These are phyloP conservation scores for Evansstolkia leycettana DNA, from an alignment of 495 filamentous ascomycete species.

Conservation along the genomic window DNA sequence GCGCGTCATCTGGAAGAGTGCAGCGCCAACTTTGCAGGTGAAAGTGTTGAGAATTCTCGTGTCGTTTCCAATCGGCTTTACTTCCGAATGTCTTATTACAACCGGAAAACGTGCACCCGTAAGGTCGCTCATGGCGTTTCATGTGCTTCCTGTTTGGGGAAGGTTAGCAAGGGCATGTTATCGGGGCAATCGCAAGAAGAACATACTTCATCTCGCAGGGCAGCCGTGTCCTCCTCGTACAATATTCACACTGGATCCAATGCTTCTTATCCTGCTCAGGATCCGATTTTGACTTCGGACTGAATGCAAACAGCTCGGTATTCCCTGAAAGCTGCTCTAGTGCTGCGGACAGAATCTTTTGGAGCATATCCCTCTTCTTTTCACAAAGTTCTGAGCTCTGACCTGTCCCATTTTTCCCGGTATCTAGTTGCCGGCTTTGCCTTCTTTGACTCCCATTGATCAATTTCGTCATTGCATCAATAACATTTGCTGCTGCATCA, in stretches of 20 bases:
- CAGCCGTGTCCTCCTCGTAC: constrained; percentile 42
- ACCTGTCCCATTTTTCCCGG: constrained; percentile 12
- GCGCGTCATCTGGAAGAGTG: constrained; percentile 23
- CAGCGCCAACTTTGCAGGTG: constrained; percentile 72
- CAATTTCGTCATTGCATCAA: constrained; percentile 27
- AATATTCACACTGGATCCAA: constrained; percentile 38
- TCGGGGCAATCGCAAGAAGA: background rate
- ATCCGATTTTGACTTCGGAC: constrained; percentile 2
- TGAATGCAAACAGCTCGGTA: background rate
- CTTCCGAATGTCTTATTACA: constrained; percentile 77
- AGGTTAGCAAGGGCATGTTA: constrained; percentile 6
- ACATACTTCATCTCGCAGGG: constrained; percentile 63
- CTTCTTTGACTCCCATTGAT: constrained; percentile 18
- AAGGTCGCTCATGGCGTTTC: constrained; percentile 78
- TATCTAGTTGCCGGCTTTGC: constrained; percentile 15
- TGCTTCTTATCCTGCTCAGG: constrained; percentile 18
- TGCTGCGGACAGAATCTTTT: constrained; percentile 21
- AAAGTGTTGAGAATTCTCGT: constrained; percentile 81
- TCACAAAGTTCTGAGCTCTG: constrained; percentile 15
- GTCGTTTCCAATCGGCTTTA: constrained; percentile 95
- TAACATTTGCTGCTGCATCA: constrained; percentile 21
- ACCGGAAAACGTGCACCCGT: constrained; percentile 66
- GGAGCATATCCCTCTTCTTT: constrained; percentile 23
- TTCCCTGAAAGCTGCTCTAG: constrained; percentile 17
- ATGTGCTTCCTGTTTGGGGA: constrained; percentile 57